Conservation (phyloP, 306 rosid species). For the Cucumis hystrix region DNA sequence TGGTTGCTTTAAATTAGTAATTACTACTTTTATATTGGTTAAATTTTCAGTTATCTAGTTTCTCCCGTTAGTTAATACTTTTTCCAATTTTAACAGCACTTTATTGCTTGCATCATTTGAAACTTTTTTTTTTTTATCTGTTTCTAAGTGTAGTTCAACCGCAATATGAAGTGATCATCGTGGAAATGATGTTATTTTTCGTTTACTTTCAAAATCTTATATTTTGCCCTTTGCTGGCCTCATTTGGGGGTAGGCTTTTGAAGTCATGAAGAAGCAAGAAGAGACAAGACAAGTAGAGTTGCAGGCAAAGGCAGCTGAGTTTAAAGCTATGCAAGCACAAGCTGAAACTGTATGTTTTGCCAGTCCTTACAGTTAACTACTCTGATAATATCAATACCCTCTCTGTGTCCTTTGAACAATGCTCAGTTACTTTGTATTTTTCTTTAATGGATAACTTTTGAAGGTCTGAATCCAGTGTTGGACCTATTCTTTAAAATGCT, state of each 20-base stretch:
- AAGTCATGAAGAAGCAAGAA: slow-evolving; percentile 53
- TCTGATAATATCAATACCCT: background rate
- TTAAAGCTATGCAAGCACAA: slow-evolving; percentile 59
- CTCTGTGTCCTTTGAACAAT: background rate
- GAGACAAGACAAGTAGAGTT: slow-evolving; percentile 64
- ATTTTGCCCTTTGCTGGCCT: background rate
- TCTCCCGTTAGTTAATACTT: background rate
- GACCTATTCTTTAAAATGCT: background rate
- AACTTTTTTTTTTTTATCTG: background rate
- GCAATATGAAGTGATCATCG: background rate
- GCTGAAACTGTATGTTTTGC: slow-evolving; percentile 42
- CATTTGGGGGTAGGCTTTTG: slow-evolving; percentile 40
- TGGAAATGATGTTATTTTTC: background rate
- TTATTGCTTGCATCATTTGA: background rate
- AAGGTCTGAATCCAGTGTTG: background rate
- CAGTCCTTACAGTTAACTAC: background rate
- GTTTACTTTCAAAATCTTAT: background rate
- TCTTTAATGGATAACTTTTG: background rate
- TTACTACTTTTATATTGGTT: background rate
- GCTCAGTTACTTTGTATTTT: background rate
- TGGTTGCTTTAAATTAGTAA: background rate
- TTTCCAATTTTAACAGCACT: background rate
- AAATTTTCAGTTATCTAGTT: background rate
- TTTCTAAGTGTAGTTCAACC: background rate
- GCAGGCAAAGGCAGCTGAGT: slow-evolving; percentile 61